Evolutionary conservation across 352 stramenopile species (phyloP), one percentile per base, ranked within the genome.

Genomic region (Globisporangium nunn): DNA sequence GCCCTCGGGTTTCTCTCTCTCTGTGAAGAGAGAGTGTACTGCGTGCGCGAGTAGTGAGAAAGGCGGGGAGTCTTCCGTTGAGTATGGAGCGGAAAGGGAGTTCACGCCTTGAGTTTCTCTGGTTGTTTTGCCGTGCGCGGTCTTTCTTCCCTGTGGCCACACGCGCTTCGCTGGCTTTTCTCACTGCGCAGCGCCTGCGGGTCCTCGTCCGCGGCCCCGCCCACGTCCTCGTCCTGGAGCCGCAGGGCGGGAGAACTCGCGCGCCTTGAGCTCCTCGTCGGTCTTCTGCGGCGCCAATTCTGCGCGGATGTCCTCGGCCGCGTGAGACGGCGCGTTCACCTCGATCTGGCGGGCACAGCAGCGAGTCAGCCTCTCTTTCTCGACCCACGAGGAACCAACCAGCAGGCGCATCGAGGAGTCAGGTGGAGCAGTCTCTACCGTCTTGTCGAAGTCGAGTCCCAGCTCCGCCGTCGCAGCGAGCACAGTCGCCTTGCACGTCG

Each of bases 401-500:
- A 41, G 10, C 11, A 54, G 39, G 50, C 17, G 17, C n/a, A 43
- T 37, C 33, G 29, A 30, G 1, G 56, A 10, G 48, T 11, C 29
- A 23, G 39, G 41, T 18, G 10, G 14, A 53, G 15, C 2, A 18
- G 17, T 0, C 1, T 56, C 52, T 37, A 87, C 78, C 59, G 71
- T 84, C 52, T 90, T 81, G 63, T 87, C 80, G 43, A 93, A 90
- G 39, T 73, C 68, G 33, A 93, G 76, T 11, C 76, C 72, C 17
- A 89, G 67, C 51, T 81, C 70, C 30, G 74, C 59, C 18, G 81
- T 81, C 2, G 72, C 81, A n/a, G 77, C 76, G 29, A 95, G 70
- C 28, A 96, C 74, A 14, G 82, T 93, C 18, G 87, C 87, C 55
- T 96, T 96, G 56, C 79, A 87, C 5, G 88, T 94, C 49, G 88